phyloP scores from a whole-genome alignment of 805 yeast species.

The Cyberlindnera mississippiensis region DNA sequence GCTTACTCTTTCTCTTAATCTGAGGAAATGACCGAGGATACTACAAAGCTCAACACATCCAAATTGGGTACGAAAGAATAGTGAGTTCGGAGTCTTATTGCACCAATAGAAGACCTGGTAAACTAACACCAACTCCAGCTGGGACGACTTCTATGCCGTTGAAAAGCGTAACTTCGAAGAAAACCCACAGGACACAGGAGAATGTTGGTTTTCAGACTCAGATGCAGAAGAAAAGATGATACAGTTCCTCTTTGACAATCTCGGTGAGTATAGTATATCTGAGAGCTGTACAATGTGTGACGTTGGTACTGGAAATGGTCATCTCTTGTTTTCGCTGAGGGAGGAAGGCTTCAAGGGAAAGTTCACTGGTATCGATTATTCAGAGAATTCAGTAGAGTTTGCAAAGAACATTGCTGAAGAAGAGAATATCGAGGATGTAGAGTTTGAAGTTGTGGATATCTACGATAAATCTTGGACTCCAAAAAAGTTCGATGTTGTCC shows the following conservation, averaged over 20 bases:
- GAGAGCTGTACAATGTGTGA: slow-evolving; percentile 52
- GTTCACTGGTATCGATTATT: slow-evolving; percentile 80
- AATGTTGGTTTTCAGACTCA: slow-evolving; percentile 95
- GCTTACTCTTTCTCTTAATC: neutral
- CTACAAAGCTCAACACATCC: slow-evolving; percentile 60
- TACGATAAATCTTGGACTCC: slow-evolving; percentile 37
- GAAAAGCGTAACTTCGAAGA: slow-evolving; percentile 70
- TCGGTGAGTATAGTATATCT: slow-evolving; percentile 33
- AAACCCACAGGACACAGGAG: slow-evolving; percentile 86
- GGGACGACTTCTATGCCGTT: slow-evolving; percentile 81
- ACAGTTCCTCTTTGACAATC: slow-evolving; percentile 57
- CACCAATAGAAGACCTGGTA: neutral
- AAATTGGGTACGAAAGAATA: slow-evolving; percentile 84
- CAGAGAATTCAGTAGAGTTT: slow-evolving; percentile 73
- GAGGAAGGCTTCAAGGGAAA: slow-evolving; percentile 61
- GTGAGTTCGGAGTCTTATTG: slow-evolving; percentile 29
- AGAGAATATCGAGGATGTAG: slow-evolving; percentile 35
- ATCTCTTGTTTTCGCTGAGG: slow-evolving; percentile 63
- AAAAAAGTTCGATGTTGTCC: slow-evolving; percentile 61
- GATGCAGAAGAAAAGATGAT: slow-evolving; percentile 85
- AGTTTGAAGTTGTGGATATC: slow-evolving; percentile 69
- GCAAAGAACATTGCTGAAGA: slow-evolving; percentile 55
- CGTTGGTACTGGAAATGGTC: slow-evolving; percentile 97
- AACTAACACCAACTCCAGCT: slow-evolving; percentile 34
- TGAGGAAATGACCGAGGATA: slow-evolving; percentile 34